Base-by-base conservation (phyloP, 768 basidiomycete genomes). In the Mycena leptocephala region DNA sequence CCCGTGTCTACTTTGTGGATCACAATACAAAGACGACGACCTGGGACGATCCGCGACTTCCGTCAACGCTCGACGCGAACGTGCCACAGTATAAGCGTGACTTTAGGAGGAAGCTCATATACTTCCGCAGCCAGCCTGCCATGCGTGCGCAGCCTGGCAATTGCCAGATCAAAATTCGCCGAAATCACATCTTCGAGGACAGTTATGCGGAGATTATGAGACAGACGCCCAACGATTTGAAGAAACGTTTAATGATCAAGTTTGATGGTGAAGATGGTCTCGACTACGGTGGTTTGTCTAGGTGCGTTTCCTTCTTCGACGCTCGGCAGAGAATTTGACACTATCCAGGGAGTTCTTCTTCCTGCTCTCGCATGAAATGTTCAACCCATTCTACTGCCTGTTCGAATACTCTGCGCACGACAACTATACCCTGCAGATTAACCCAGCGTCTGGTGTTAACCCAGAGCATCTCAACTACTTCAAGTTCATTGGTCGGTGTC, bases 21-120 rank as follows among this genome's bases (percentile, higher is more conserved):
- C 98, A 99, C 88, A 99, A 99, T 87, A 99, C 98, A 70, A 99
- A 99, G 92, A 99, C 98, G 37, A 99, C 98, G 35, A 99, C 98
- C 1, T 99, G 98, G 98, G 98, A 99, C 84, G 98, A 99, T 84
- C 98, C 98, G 24, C 96, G 98, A 66, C 86, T 96, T 79, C 98
- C 98, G 14, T 98, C 97, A 14, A 96, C 97, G 51, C 89, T 99
- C 75, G 98, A 99, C 84, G 91, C 96, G 56, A 99, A 98, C 80
- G 98, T 99, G 1, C 98, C 98, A 22, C 98, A 99, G 86, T 99
- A 99, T 91, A 99, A 99, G 90, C 97, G 98, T 56, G 98, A 99
- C 89, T 99, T 99, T 90, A 91, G 98, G 80, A 91, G 98, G 86
- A 99, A 99, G 87, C 94, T 99, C 77, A 99, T 99, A 78, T 99